Percentiles rank a stretch among this genome's conserved stretches.
Conservation (phyloP, 225 moss, liverwort and hornwort genomes). For the Ulota crispa region DNA sequence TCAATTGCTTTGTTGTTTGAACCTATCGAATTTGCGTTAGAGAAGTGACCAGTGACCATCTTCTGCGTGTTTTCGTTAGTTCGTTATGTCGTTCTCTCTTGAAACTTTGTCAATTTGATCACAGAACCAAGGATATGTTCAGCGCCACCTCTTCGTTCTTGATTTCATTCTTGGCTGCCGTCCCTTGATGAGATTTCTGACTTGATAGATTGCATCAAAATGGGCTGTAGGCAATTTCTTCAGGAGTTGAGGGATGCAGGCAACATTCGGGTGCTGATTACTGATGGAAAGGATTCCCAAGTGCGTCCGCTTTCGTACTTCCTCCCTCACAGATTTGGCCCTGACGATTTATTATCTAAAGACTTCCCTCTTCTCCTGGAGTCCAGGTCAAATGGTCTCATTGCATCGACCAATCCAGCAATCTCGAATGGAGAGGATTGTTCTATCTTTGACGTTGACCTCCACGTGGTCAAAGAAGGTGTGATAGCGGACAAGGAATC, state of each 20-base stretch:
- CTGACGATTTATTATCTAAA: conserved; percentile 75
- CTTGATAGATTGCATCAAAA: not conserved
- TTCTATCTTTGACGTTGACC: conserved; percentile 34
- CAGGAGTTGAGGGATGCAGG: conserved; percentile 88
- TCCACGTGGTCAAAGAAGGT: conserved; percentile 5
- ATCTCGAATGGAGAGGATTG: conserved; percentile 25
- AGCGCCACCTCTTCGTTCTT: conserved; percentile 3
- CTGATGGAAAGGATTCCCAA: conserved; percentile 68
- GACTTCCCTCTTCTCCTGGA: conserved; percentile 90
- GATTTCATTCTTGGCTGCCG: not conserved
- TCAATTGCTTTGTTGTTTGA: not conserved
- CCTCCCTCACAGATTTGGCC: conserved; percentile 89
- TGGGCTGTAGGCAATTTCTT: conserved; percentile 75
- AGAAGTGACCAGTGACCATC: not conserved
- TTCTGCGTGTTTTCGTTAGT: not conserved
- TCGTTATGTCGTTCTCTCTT: not conserved
- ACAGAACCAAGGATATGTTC: not conserved
- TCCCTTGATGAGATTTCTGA: not conserved
- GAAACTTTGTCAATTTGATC: not conserved
- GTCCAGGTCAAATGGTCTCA: conserved; percentile 53
- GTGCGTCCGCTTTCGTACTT: conserved; percentile 72
- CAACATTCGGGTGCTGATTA: conserved; percentile 71
- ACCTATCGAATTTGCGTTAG: not conserved
- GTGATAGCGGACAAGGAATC: not conserved
- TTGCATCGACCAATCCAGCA: conserved; percentile 27